Evolutionary conservation across 495 filamentous ascomycete species (phyloP).

Genomic region (Penicillium diatomitis): DNA sequence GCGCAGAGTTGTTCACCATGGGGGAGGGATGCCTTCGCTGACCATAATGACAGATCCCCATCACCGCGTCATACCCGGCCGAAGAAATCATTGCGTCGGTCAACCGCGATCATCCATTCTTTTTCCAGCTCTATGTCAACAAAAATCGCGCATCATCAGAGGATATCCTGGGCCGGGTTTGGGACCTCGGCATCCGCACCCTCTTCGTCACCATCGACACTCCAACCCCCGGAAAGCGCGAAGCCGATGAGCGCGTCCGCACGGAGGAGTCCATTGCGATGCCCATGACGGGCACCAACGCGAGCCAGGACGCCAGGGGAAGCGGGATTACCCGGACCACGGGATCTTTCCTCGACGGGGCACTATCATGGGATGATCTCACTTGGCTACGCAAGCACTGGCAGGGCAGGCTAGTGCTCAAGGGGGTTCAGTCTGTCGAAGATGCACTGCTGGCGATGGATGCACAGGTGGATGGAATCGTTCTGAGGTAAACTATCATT

Average conservation of each 20-base stretch:
- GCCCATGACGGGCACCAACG: too few relatives aligned
- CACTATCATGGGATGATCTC: constrained; percentile 83
- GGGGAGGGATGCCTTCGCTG: too few relatives aligned
- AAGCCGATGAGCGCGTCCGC: constrained; percentile 52
- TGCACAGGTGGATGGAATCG: constrained; percentile 68
- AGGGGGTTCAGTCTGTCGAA: constrained; percentile 83
- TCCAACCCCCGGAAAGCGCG: constrained; percentile 52
- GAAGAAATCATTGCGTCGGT: too few relatives aligned
- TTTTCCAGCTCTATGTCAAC: constrained; percentile 86
- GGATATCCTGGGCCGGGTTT: constrained; percentile 67
- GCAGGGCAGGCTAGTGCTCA: constrained; percentile 77
- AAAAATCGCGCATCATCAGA: constrained; percentile 69
- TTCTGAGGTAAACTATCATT: constrained; percentile 47
- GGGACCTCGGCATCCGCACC: constrained; percentile 65
- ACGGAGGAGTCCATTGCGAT: too few relatives aligned
- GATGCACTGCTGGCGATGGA: constrained; percentile 72
- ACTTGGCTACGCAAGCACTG: constrained; percentile 73
- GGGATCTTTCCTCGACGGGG: too few relatives aligned
- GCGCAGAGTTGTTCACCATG: too few relatives aligned
- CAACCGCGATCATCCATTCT: constrained; percentile 68
- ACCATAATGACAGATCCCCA: too few relatives aligned
- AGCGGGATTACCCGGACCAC: too few relatives aligned
- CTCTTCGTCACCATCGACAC: constrained; percentile 63
- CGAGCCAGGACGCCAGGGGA: too few relatives aligned
- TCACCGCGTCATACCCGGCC: too few relatives aligned